These are phyloP conservation scores for Bryoglossum gracile DNA, from an alignment of 495 filamentous ascomycete species.

Conservation along the genomic window DNA sequence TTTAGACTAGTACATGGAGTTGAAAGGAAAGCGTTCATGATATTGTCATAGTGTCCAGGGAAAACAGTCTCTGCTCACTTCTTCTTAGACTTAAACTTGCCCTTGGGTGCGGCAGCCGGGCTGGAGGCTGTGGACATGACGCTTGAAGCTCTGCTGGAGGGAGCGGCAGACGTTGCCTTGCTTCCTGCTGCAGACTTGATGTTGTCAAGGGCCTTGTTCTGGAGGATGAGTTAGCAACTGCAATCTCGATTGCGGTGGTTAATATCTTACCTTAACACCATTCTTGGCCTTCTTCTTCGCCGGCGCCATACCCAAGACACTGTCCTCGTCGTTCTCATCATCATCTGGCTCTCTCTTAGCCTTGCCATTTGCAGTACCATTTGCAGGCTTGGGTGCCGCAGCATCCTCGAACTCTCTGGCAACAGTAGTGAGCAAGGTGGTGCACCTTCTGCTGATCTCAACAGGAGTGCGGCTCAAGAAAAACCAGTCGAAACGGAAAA, in stretches of 20 bases:
- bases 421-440: slow-evolving; percentile 88
- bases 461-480: slow-evolving; percentile 90
- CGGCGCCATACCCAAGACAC: slow-evolving; percentile 62
- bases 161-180: slow-evolving; percentile 25
- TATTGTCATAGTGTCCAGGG: too few species aligned
- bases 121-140: slow-evolving; percentile 48
- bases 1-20: slow-evolving; percentile 14
- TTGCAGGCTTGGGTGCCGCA: slow-evolving; percentile 35
- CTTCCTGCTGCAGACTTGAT: slow-evolving; percentile 44
- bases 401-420: slow-evolving; percentile 82
- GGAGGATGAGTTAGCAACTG: slow-evolving; percentile 2
- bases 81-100: slow-evolving; percentile 44
- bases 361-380: slow-evolving; percentile 58
- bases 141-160: slow-evolving; percentile 36
- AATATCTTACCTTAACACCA: slow-evolving; percentile 53
- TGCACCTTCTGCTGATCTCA: slow-evolving; percentile 86
- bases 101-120: slow-evolving; percentile 35
- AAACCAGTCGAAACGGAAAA: slow-evolving; percentile 99
- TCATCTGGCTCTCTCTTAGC: slow-evolving; percentile 66
- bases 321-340: slow-evolving; percentile 78
- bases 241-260: neutral
- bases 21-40: slow-evolving; percentile 12
- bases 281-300: slow-evolving; percentile 91
- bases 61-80: slow-evolving; percentile 30
- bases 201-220: slow-evolving; percentile 59